Base-by-base conservation (phyloP, 2,329 filamentous ascomycete species). In the Beauveria brongniartii region DNA sequence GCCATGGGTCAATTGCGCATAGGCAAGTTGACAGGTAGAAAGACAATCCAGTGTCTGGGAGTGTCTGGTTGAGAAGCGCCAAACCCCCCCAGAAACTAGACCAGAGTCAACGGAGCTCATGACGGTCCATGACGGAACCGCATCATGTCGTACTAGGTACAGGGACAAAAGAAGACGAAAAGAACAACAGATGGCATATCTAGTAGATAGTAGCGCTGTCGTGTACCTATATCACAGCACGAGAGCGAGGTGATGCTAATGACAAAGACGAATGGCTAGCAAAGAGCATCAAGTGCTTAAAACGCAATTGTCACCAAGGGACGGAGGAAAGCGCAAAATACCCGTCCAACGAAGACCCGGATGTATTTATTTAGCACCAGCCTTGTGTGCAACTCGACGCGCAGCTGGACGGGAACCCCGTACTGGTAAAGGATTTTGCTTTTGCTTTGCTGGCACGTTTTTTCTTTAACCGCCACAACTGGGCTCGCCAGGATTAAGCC, bases 381-480 rank as follows among this genome's bases (percentile, higher is more conserved):
- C 12, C 12, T 37, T 24, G 12, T 37, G 14, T 37, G 34, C 34
- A 37, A 37, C 34, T 37, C 47, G 14, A 50, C 24, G 47, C 22
- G 12, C 22, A 16, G 47, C 14, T 4, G 41, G 40, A 43, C 18
- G 16, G 40, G 34, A 37, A 20, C 41, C 41, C 41, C 41, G 41
- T n/a, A 9, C 26, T 28, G 26, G 8, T 28, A n/a, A 4, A 28
- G 40, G 53, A 46, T 10, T 50, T 41, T 20, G 22, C 44, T 10
- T 50, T 41, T 20, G 22, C 44, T 57, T 34, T 34, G 55, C 44
- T 50, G 44, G 55, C 55, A 57, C 52, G 52, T 46, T 46, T 18
- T 24, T 53, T 40, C 16, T n/a, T 47, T 28, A 48, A 57, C 55
- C 55, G 55, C 55, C 55, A 57, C 55, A 57, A 50, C 46, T 57